Percentiles rank a stretch among this genome's conserved stretches.
These are phyloP conservation scores for Alternaria ventricosa DNA, from an alignment of 2,329 filamentous ascomycete genomes.

Conservation along the genomic window DNA sequence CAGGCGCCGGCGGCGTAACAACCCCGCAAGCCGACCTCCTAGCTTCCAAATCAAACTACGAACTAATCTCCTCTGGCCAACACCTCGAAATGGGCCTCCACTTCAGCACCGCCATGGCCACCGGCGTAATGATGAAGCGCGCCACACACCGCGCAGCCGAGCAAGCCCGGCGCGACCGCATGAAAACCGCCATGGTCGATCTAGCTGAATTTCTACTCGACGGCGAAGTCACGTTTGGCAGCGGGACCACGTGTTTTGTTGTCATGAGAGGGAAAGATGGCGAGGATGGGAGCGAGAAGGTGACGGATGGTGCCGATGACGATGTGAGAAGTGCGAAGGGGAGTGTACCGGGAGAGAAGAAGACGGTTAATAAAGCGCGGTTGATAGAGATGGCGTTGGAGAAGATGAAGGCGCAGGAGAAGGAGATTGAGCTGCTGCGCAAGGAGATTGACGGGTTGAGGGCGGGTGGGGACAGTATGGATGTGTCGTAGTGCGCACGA, in stretches of 20 bases:
- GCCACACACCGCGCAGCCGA: slow-evolving; percentile 40
- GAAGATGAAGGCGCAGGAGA: slow-evolving; percentile 39
- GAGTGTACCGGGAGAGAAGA: slow-evolving; percentile 25
- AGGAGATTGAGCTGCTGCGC: slow-evolving; percentile 35
- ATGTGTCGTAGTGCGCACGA: slow-evolving; percentile 20
- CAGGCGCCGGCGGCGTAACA: slow-evolving; percentile 33
- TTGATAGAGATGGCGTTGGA: slow-evolving; percentile 42
- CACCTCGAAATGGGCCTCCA: slow-evolving; percentile 42
- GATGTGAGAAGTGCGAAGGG: slow-evolving; percentile 11
- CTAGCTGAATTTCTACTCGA: slow-evolving; percentile 38
- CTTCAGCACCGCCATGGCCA: slow-evolving; percentile 42
- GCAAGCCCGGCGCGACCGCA: slow-evolving; percentile 41
- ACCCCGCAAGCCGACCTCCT: slow-evolving; percentile 37
- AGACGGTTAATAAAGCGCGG: slow-evolving; percentile 39
- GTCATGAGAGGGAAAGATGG: slow-evolving; percentile 30
- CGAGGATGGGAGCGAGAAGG: not conserved
- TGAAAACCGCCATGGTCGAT: slow-evolving; percentile 43
- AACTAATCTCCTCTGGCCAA: slow-evolving; percentile 37
- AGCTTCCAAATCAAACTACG: slow-evolving; percentile 40
- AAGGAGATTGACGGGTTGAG: slow-evolving; percentile 33
- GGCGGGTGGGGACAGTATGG: slow-evolving; percentile 26
- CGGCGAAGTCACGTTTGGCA: slow-evolving; percentile 41
- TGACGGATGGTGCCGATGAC: not conserved
- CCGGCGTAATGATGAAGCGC: slow-evolving; percentile 43
- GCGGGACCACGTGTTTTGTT: slow-evolving; percentile 40